phyloP scores from a whole-genome alignment of 805 yeast genomes.

The Starmerella geochares region DNA sequence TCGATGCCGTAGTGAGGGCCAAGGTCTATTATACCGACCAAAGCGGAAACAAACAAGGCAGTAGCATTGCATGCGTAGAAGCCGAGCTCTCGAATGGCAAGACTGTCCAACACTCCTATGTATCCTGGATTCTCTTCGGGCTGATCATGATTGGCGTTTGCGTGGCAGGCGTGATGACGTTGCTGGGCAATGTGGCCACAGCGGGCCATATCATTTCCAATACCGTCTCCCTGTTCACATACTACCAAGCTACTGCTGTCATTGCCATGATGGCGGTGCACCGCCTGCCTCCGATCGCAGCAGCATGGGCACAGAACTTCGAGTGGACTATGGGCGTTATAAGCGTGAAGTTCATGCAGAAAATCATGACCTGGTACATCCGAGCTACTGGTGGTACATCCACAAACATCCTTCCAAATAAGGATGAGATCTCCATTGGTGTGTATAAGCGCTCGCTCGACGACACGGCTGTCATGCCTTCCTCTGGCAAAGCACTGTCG shows the following conservation, averaged over 20 bases:
- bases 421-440: conserved; percentile 60
- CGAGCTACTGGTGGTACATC: conserved; percentile 76
- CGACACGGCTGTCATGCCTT: neutral
- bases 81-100: conserved; percentile 79
- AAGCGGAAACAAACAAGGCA: conserved; percentile 19
- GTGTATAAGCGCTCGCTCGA: conserved; percentile 44
- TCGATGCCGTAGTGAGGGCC: conserved; percentile 84
- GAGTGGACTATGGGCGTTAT: conserved; percentile 94
- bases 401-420: conserved; percentile 59
- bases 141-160: conserved; percentile 78
- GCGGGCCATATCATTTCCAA: conserved; percentile 98
- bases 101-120: conserved; percentile 85
- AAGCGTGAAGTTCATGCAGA: conserved; percentile 62
- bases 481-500: neutral
- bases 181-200: conserved; percentile 79
- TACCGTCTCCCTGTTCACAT: conserved; percentile 80
- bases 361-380: conserved; percentile 27
- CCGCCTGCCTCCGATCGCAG: conserved; percentile 88
- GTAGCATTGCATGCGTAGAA: conserved; percentile 77
- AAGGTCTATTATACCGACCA: conserved; percentile 47
- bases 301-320: conserved; percentile 96
- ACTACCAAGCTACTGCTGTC: conserved; percentile 87
- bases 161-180: conserved; percentile 77
- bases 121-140: conserved; percentile 93
- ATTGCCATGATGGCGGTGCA: conserved; percentile 93